Base-by-base conservation (phyloP, 192 early-diverging fungal species). In the Gryganskiella cystojenkinii region DNA sequence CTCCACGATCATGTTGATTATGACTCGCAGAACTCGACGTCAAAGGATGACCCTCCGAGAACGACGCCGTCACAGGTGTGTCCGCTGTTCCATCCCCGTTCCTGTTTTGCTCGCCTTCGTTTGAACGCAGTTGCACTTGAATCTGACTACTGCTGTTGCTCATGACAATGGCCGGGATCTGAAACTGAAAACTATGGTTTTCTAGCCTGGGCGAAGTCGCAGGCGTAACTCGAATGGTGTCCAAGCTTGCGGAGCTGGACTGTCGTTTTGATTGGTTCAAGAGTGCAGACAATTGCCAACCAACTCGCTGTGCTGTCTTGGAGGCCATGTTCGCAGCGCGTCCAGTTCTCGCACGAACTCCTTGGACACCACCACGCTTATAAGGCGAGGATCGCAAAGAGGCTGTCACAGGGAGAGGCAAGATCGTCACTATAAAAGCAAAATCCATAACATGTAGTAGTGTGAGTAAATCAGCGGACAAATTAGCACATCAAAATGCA, bases 141-240 rank as follows among this genome's bases (percentile, higher is more conserved):
- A 5, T 40, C 13, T 40, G 37, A 40, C 37, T 40, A 13, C 37
- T 40, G 14, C 28, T 27, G n/a, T 27, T 55, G 9, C 50, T 43
- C 55, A 47, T 71, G 28, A 53, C 40, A 50, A 76, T 76, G 0
- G 57, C 30, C 8, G 72, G 72, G 20, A 63, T 59, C 24, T 67
- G 51, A 33, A 68, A 49, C 25, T 28, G 49, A 33, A 75, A 56
- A 15, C 33, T 33, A 17, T 27, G 20, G 7, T 43, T 25, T 24
- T 60, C 62, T 0, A 31, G 20, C 0, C 31, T 20, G 7, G 64
- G 72, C 0, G 72, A 57, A 1, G 65, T 68, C 0, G 10, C 9
- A 6, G 72, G 72, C 1, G 72, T 76, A 20, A 68, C 51, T 19
- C 67, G 58, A 22, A 68, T 61, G 14, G 33, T 43, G 37, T 63